Percentiles rank a stretch among this genome's conserved stretches.
Evolutionary conservation across 306 rosid species (phyloP).

Genomic region (Quillaja saponaria): DNA sequence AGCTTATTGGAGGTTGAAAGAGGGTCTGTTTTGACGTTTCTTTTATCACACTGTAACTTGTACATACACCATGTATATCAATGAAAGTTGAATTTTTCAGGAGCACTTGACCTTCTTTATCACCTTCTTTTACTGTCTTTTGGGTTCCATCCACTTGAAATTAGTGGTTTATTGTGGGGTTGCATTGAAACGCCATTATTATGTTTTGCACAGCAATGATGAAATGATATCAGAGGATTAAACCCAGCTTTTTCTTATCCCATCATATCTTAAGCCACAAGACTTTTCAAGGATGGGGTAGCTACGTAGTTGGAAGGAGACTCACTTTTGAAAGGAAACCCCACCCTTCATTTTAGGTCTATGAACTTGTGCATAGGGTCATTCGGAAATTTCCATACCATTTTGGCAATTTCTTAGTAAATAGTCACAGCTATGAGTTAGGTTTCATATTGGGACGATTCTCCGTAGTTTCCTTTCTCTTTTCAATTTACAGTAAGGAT

Average conservation of each 20-base stretch:
- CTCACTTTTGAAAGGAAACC: background rate
- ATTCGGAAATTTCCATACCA: background rate
- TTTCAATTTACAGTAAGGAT: too few relatives aligned
- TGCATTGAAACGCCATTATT: constrained; percentile 29
- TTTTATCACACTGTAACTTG: constrained; percentile 65
- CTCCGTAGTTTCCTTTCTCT: background rate
- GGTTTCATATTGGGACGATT: constrained; percentile 7
- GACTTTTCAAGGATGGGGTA: background rate
- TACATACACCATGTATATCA: constrained; percentile 72
- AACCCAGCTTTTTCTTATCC: constrained; percentile 6
- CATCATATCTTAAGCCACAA: background rate
- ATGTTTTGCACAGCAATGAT: constrained; percentile 33
- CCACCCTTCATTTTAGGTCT: background rate
- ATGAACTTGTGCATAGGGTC: constrained; percentile 6
- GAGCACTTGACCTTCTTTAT: background rate
- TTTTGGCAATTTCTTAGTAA: constrained; percentile 4
- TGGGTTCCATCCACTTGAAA: too few relatives aligned
- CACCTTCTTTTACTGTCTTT: too few relatives aligned
- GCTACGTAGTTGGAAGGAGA: background rate
- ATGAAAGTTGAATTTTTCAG: constrained; percentile 47
- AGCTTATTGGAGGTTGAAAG: constrained; percentile 70
- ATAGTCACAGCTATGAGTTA: background rate
- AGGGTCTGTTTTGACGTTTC: constrained; percentile 45
- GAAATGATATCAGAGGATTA: constrained; percentile 1
- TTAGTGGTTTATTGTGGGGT: constrained; percentile 25